Evolutionary conservation across 208 protist genomes (phyloP), one percentile per base, ranked within the genome.

Genomic region (Phytomonas francai): DNA sequence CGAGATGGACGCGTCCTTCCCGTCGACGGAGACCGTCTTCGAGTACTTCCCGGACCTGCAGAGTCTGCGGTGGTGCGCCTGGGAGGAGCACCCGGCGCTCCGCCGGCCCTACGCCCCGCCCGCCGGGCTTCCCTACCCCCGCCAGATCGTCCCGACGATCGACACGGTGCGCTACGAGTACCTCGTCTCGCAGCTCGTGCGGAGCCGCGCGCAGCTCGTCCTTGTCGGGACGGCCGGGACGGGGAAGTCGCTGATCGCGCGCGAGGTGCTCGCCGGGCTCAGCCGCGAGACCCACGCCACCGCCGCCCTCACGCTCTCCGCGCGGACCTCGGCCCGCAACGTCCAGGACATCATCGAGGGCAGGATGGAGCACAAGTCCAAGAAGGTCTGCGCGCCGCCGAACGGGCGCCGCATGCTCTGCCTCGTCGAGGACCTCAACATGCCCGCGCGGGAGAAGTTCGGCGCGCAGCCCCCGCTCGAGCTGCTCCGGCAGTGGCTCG

Each of bases 391-490:
- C 76, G 87, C 81, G 45, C 97, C 98, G 3, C 85, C 93, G 8
- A 92, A 87, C 49, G 97, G 97, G 32, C 97, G 97, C 59, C 81
- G 89, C 54, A 91, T 99, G 83, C 82, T 99, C 60, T 93, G 95
- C 66, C 97, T 99, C 71, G 84, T 99, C 59, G 98, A 99, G 84
- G 98, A 99, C 70, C 82, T 99, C 19, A 99, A 99, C 76, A 99
- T 99, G 97, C 98, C 98, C 3, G 81, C 88, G 16, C 97, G 97
- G 80, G 97, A 99, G 75, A 87, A 91, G 62, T 99, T 98, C 76
- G 97, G 97, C n/a, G 95, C 95, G 30, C 97, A 99, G 84, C 97
- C 98, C 22, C 97, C 98, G 59, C 87, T 99, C 31, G 98, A 99
- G 84, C 79, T 99, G 54, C 77, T 99, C 64, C 81, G 97, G 45